Conservation (phyloP, 352 stramenopile genomes). For the Globisporangium apiculatum region DNA sequence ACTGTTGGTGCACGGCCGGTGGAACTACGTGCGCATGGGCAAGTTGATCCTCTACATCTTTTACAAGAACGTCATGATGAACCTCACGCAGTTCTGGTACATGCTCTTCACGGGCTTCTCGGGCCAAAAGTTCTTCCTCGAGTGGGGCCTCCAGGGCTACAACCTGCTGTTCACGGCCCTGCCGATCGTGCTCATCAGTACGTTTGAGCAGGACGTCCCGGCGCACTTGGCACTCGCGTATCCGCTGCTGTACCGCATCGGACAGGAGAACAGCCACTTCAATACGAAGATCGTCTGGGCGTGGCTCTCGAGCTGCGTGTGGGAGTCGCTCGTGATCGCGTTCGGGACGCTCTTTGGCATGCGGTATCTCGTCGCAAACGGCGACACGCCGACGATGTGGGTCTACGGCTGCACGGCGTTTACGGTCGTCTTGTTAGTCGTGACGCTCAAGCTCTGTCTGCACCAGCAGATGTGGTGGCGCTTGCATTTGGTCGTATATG, state of each 20-base stretch:
- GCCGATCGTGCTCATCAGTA: slow-evolving; percentile 78
- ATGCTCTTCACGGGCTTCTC: slow-evolving; percentile 89
- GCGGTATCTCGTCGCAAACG: slow-evolving; percentile 67
- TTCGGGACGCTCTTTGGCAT: slow-evolving; percentile 81
- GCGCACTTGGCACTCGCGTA: slow-evolving; percentile 63
- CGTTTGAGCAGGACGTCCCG: slow-evolving; percentile 81
- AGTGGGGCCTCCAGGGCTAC: slow-evolving; percentile 85
- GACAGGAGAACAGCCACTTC: slow-evolving; percentile 79
- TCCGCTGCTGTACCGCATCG: slow-evolving; percentile 76
- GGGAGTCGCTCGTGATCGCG: slow-evolving; percentile 80
- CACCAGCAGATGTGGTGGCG: slow-evolving; percentile 84
- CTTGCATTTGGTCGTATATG: slow-evolving; percentile 64
- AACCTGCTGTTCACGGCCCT: slow-evolving; percentile 86
- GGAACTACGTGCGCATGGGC: slow-evolving; percentile 92
- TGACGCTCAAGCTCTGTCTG: slow-evolving; percentile 92
- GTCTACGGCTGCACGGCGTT: slow-evolving; percentile 93
- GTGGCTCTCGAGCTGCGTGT: slow-evolving; percentile 78
- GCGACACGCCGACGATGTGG: slow-evolving; percentile 90
- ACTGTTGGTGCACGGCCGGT: slow-evolving; percentile 90
- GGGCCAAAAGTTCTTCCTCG: slow-evolving; percentile 83
- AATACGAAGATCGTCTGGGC: slow-evolving; percentile 80
- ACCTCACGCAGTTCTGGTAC: slow-evolving; percentile 93
- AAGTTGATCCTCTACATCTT: slow-evolving; percentile 93
- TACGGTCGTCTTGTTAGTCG: slow-evolving; percentile 91
- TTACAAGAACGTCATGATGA: slow-evolving; percentile 96